Conservation (phyloP, 352 stramenopile species). For the Phytophthora rubi region DNA sequence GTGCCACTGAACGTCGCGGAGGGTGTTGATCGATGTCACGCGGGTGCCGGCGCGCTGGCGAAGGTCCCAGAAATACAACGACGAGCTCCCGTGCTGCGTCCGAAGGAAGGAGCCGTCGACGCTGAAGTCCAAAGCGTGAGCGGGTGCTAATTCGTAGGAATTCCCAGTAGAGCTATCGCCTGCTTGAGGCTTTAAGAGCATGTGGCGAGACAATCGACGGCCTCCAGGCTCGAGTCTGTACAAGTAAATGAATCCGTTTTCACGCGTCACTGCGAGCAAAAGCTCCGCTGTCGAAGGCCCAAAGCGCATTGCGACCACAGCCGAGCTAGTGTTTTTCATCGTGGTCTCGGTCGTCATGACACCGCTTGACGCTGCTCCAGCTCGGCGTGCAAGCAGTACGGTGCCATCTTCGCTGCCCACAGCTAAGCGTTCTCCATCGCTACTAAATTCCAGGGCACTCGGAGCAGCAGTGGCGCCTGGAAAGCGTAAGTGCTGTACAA, state of each 20-base stretch:
- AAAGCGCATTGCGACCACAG: constrained; percentile 54
- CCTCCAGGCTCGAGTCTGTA: constrained; percentile 56
- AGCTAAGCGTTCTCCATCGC: constrained; percentile 52
- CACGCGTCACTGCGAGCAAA: constrained; percentile 55
- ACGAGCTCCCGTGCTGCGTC: constrained; percentile 46
- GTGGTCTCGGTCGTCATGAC: constrained; percentile 42
- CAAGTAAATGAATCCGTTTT: constrained; percentile 76
- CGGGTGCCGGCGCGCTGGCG: constrained; percentile 50
- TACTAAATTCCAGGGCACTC: constrained; percentile 48
- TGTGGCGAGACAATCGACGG: constrained; percentile 52
- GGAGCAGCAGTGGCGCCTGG: constrained; percentile 16
- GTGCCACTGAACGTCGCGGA: constrained; percentile 64
- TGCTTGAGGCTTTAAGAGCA: constrained; percentile 61
- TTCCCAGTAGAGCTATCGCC: not conserved
- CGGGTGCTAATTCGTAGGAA: constrained; percentile 17
- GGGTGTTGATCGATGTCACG: constrained; percentile 46
- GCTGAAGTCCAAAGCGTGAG: constrained; percentile 71
- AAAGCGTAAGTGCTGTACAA: constrained; percentile 37
- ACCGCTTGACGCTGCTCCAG: constrained; percentile 24
- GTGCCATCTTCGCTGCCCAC: constrained; percentile 70
- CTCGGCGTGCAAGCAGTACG: constrained; percentile 42
- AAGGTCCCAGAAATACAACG: constrained; percentile 71
- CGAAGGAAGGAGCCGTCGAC: constrained; percentile 64
- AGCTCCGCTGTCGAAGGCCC: constrained; percentile 29
- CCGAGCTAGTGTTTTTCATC: constrained; percentile 74